These are phyloP conservation scores for Persicaria maculosa DNA, from an alignment of 148 eudicot genomes.

Conservation along the genomic window DNA sequence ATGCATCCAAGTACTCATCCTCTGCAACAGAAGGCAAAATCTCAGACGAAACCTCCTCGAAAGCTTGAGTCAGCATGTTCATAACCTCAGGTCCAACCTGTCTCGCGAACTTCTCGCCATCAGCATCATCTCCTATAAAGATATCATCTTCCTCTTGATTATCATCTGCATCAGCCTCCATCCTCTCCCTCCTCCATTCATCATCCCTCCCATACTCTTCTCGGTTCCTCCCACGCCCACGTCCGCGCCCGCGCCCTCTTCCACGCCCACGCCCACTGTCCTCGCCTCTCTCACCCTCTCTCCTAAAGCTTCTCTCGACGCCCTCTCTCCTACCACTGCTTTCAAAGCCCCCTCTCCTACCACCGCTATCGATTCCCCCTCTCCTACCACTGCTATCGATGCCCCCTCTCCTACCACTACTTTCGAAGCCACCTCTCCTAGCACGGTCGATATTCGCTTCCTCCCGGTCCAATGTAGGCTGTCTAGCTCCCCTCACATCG, in stretches of 20 bases:
- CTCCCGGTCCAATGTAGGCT: slow-evolving; percentile 25
- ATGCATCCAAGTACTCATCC: slow-evolving; percentile 64
- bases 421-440: slow-evolving; percentile 13
- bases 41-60: slow-evolving; percentile 42
- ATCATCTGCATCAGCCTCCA: slow-evolving; percentile 11
- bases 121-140: slow-evolving; percentile 38
- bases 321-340: slow-evolving; percentile 22
- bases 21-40: slow-evolving; percentile 55
- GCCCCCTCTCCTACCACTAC: not conserved
- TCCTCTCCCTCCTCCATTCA: slow-evolving; percentile 4
- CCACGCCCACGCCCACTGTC: slow-evolving; percentile 26
- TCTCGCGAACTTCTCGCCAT: slow-evolving; percentile 51
- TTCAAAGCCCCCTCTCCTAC: slow-evolving; percentile 26
- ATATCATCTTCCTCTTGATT: slow-evolving; percentile 29
- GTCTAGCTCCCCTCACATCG: not conserved
- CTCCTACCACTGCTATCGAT: not conserved
- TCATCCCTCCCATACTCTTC: slow-evolving; percentile 10
- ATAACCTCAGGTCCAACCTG: slow-evolving; percentile 47
- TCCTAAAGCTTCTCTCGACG: slow-evolving; percentile 1
- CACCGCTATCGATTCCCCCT: slow-evolving; percentile 9
- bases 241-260: slow-evolving; percentile 32
- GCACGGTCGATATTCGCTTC: slow-evolving; percentile 23
- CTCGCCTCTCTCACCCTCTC: slow-evolving; percentile 15
- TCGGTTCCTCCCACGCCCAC: slow-evolving; percentile 19
- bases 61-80: slow-evolving; percentile 50